Evolutionary conservation across 73 alveolate species (phyloP), one percentile per base, ranked within the genome.

Genomic region (Durusdinium trenchii): DNA sequence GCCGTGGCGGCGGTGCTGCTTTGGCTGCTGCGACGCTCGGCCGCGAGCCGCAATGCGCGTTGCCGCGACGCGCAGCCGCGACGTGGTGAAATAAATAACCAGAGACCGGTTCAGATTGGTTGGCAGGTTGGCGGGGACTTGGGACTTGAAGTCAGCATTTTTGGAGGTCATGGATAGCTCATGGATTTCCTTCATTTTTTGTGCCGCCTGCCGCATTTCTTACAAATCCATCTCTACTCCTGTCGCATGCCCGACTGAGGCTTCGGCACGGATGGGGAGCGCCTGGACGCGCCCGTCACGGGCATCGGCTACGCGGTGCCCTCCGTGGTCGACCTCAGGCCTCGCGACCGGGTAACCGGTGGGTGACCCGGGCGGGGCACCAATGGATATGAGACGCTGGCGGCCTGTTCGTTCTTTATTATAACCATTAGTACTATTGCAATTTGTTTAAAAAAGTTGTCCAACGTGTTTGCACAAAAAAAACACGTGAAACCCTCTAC

Each of bases 251-350:
- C 82, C 38, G 50, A 3, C 38, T 69, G 82, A n/a, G 5, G 82
- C 51, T 69, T 54, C 46, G 57, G 1, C 46, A 54, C 0, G 93
- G 93, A 28, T 42, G 93, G 35, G 46, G 48, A 20, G 47, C 83
- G 95, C 28, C 46, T 57, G 51, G 83, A 86, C 12, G 95, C 83
- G n/a, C 82, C 62, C 32, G 86, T 75, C 35, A 38, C 36, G 32
- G 96, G 96, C 69, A 64, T 90, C n/a, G 96, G 96, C 73, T 90
- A 90, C 40, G 85, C 96, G 35, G 83, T 51, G 75, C 96, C 96
- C 5, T 90, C 96, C 28, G 76, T 90, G 61, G 86, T 90, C 32
- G 96, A 90, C 32, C 67, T 52, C 48, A 81, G 91, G 91, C 43
- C 64, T 6, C 73, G n/a, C n/a, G n/a, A n/a, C n/a, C n/a, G n/a